These are phyloP conservation scores for Fusarium floridanum DNA, from an alignment of 2,329 filamentous ascomycete genomes.

Conservation along the genomic window DNA sequence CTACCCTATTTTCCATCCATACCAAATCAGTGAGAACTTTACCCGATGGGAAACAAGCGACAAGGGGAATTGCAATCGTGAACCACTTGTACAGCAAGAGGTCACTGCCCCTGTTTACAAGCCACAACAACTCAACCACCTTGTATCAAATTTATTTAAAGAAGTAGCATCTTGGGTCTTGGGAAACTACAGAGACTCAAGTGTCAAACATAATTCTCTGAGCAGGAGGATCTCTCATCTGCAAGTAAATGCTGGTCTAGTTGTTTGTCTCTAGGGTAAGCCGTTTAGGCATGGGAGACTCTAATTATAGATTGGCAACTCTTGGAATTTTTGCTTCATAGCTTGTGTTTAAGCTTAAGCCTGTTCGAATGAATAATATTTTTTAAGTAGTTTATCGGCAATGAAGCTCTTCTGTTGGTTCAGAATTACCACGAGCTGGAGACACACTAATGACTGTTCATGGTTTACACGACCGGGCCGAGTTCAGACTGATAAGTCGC, in stretches of 20 bases:
- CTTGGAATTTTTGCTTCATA: background rate
- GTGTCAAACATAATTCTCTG: background rate
- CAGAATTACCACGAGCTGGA: too few species aligned
- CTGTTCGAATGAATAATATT: too few species aligned
- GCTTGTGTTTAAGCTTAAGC: too few species aligned
- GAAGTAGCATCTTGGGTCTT: too few species aligned
- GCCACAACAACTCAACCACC: background rate
- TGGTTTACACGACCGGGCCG: too few species aligned
- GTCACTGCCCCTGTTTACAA: background rate
- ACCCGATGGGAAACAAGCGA: background rate
- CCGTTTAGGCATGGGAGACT: background rate
- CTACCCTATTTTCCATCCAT: background rate
- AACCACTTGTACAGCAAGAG: background rate
- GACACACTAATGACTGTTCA: too few species aligned
- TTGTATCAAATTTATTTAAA: background rate
- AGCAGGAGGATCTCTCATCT: background rate
- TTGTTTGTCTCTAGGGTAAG: background rate
- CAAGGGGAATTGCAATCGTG: background rate
- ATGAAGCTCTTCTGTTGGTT: too few species aligned
- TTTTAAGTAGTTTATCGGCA: too few species aligned
- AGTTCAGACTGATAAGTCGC: too few species aligned
- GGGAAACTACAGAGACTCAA: background rate
- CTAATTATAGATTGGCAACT: background rate
- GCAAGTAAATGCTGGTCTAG: accelerated
- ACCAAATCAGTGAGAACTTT: background rate